Base-by-base conservation (phyloP, 2,329 filamentous ascomycete species). In the Monosporascus sp. region DNA sequence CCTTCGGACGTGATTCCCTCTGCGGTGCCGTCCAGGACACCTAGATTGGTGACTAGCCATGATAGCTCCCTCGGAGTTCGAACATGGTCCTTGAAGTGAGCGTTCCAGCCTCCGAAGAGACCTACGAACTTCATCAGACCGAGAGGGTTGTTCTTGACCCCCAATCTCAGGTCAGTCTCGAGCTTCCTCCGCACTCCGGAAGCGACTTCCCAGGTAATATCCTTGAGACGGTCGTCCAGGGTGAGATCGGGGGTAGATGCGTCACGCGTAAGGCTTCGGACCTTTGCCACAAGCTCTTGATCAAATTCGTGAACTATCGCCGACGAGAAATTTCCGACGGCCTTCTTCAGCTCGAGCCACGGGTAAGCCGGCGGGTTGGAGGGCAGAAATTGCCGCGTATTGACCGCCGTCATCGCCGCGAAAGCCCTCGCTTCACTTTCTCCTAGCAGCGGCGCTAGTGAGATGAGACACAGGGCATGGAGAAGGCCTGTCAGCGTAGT, bases 11-110 rank as follows among this genome's bases (percentile, higher is more conserved):
- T 37, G 26, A 44, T 1, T 6, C 16, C 44, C 16, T 8, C 9
- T 24, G 6, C 9, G 40, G 48, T 22, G n/a, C 66, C 63, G 52
- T 69, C 55, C 22, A 71, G 52, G n/a, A 67, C 62, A 44, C 66
- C 67, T n/a, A 68, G 49, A 55, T 68, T 69, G 45, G 63, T 68
- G 19, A 69, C 60, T 41, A 67, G 55, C 66, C 66, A 68, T 37
- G 65, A 55, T 37, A 65, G 61, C 49, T 65, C 60, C 44, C 66
- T 59, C 55, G 59, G 55, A 60, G 58, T 64, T 31, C 58, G 63
- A n/a, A 58, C 60, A 52, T 60, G 58, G 49, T 57, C 52, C 2
- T 51, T 55, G 63, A 66, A 62, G 49, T 62, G 62, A 56, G 63
- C 37, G 53, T 62, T 55, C 66, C 66, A 69, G 60, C 68, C 63